Conservation (phyloP, 1,284 basidiomycete species). For the Tilletia horrida region DNA sequence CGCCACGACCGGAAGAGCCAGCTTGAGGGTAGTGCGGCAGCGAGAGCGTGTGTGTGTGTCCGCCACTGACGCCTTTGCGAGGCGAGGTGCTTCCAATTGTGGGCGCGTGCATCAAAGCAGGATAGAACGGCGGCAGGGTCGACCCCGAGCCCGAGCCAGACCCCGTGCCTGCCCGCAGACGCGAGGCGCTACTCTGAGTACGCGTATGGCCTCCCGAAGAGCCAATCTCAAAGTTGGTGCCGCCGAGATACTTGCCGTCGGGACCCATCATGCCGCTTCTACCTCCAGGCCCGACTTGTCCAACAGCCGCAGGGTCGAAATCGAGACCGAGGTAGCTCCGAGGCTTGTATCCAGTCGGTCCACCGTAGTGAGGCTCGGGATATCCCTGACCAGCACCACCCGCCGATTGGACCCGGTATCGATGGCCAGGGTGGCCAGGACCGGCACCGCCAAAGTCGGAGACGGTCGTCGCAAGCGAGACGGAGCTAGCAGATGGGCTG, state of each 20-base stretch:
- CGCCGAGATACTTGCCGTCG: neutral
- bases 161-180: neutral
- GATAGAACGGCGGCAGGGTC: neutral
- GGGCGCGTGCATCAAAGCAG: neutral
- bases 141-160: neutral
- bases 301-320: neutral
- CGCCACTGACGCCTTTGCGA: neutral
- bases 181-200: neutral
- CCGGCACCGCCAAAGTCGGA: constrained; percentile 4
- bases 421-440: neutral
- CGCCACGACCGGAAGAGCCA: neutral
- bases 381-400: neutral
- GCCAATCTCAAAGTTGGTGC: constrained; percentile 8
- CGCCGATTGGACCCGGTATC: constrained; percentile 3
- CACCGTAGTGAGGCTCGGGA: neutral
- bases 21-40: constrained; percentile 2
- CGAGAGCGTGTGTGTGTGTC: constrained; percentile 12
- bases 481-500: neutral
- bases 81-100: neutral
- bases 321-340: constrained; percentile 12
- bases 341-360: neutral
- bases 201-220: constrained; percentile 8
- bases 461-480: constrained; percentile 5
- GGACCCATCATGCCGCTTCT: neutral
- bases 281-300: neutral